A percentile compares a stretch with the other conserved stretches of the same genome.
These are phyloP conservation scores for Metrosideros polymorpha DNA, from an alignment of 441 rosid genomes.

Conservation along the genomic window DNA sequence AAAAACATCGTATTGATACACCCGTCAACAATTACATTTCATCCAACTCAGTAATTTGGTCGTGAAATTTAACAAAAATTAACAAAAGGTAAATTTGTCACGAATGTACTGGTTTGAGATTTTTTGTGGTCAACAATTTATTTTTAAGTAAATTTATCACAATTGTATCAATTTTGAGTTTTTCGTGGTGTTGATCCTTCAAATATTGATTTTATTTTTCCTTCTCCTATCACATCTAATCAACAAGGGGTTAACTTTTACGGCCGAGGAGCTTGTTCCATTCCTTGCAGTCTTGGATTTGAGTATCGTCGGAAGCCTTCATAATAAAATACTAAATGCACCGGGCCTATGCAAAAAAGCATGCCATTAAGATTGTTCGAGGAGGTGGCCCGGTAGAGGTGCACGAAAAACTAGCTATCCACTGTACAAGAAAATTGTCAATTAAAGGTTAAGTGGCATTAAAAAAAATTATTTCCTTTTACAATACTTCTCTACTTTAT, in stretches of 20 bases:
- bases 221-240: neutral
- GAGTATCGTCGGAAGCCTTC: rapidly evolving
- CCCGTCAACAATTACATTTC: too few relatives aligned
- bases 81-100: too few relatives aligned
- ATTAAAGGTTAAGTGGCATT: neutral
- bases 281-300: neutral
- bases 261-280: neutral
- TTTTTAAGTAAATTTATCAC: too few relatives aligned
- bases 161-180: too few relatives aligned
- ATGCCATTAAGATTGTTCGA: rapidly evolving
- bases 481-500: neutral
- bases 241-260: neutral
- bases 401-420: rapidly evolving
- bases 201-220: neutral
- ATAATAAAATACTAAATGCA: rapidly evolving
- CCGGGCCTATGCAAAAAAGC: rapidly evolving
- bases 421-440: neutral
- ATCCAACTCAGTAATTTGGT: too few relatives aligned
- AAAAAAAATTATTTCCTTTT: neutral
- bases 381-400: rapidly evolving
- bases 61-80: too few relatives aligned
- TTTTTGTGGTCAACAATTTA: too few relatives aligned
- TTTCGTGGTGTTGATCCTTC: too few relatives aligned
- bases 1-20: too few relatives aligned
- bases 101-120: too few relatives aligned